Evolutionary conservation across 2,329 filamentous ascomycete genomes (phyloP), one percentile per base, ranked within the genome.

Genomic region (Xylaria sp.): DNA sequence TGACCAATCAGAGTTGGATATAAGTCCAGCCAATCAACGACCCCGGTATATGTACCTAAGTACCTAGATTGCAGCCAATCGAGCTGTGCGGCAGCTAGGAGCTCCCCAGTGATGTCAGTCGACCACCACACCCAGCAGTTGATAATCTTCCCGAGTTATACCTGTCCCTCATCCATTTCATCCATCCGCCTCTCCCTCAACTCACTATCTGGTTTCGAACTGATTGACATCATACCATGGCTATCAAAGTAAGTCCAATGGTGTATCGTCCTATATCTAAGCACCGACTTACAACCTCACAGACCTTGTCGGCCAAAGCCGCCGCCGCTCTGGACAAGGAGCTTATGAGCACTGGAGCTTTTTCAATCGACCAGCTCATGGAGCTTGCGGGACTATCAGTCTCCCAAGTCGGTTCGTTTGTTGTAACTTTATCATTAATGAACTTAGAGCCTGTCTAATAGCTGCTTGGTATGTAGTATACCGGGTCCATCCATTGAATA

Each of bases 291-390:
- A 69, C 58, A 60, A 41, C 19, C 39, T 8, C 22, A 13, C 50
- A 95, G 91, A 96, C 92, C 21, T 82, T 99, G 21, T 88, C 88
- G 8, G 88, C 93, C 39, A 92, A 94, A 74, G 90, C 91, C 60
- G 94, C 94, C 0, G 88, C 90, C 0, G 89, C 91, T 44, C 83
- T 99, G 17, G 94, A 99, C 71, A 87, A 90, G 72, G 93, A 99
- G 70, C 86, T 99, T 58, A 97, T 99, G 92, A 90, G 85, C 69
- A 83, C 84, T 9, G 85, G 87, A 1, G 92, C 90, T 7, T 99
- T 96, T 75, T 96, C 91, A 9, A 83, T 99, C 50, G 94, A 97
- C 69, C 94, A 99, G 74, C 79, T 99, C 44, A 97, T 99, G 94
- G 94, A 97, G 71, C 78, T 99, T 7, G 94, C 94, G 40, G 94